These are phyloP conservation scores for Pugionium cornutum DNA, from an alignment of 345 rosid species.

Conservation along the genomic window DNA sequence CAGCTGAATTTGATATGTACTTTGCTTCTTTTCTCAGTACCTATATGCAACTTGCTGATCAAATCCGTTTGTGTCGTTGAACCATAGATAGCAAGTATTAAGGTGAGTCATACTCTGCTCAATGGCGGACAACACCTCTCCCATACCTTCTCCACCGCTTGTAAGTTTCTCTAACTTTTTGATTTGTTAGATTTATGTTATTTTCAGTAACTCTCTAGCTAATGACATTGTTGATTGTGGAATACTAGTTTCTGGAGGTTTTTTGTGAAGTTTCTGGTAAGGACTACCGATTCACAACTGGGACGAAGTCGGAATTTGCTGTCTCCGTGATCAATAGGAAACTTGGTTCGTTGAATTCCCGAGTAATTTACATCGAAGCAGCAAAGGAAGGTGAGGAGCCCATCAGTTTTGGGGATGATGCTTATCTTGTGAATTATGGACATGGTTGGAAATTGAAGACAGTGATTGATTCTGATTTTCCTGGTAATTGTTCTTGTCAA, in stretches of 20 bases:
- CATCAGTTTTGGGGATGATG: constrained; percentile 72
- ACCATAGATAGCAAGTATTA: too few species aligned
- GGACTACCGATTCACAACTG: constrained; percentile 60
- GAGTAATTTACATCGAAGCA: constrained; percentile 61
- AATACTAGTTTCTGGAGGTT: constrained; percentile 66
- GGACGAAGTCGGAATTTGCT: constrained; percentile 78
- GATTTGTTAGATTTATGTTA: too few species aligned
- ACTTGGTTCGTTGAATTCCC: constrained; percentile 45
- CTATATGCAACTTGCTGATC: too few species aligned
- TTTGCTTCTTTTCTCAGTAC: too few species aligned
- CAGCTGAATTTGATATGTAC: too few species aligned
- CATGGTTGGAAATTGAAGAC: constrained; percentile 67
- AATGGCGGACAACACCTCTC: too few species aligned
- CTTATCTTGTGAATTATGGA: constrained; percentile 64
- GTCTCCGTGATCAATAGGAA: constrained; percentile 71
- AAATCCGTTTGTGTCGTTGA: too few species aligned
- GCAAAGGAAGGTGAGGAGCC: constrained; percentile 71
- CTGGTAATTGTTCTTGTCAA: constrained; percentile 36
- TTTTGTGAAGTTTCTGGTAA: constrained; percentile 55
- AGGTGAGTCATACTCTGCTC: too few species aligned
- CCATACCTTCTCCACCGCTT: too few species aligned
- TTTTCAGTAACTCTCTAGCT: too few species aligned
- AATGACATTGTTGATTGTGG: constrained; percentile 9
- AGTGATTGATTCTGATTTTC: constrained; percentile 47
- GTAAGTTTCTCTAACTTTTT: too few species aligned